These are phyloP conservation scores for Plasmodiophora brassicae DNA, from an alignment of 208 protist genomes.

Conservation along the genomic window DNA sequence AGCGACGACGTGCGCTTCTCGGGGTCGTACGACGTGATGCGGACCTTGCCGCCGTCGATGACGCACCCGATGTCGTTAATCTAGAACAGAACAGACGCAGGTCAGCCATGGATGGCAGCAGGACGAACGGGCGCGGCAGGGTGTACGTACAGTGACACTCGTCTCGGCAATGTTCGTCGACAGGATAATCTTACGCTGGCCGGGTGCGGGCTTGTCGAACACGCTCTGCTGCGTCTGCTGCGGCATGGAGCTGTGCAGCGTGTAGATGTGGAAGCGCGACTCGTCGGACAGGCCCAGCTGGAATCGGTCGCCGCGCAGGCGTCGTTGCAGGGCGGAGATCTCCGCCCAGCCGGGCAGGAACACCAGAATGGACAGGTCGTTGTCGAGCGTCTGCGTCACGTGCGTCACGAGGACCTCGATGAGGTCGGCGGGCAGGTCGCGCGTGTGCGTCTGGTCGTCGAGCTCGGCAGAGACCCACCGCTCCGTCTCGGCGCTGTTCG, in stretches of 20 bases:
- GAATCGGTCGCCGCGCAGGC: background rate
- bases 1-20: constrained; percentile 87
- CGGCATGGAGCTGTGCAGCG: background rate
- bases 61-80: constrained; percentile 98
- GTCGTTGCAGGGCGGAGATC: background rate
- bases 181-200: constrained; percentile 84
- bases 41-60: constrained; percentile 95
- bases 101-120: background rate
- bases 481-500: background rate
- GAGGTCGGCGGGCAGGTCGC: background rate
- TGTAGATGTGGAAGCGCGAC: background rate
- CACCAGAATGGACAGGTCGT: too few species aligned
- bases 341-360: background rate
- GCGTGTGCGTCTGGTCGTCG: too few species aligned
- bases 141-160: constrained; percentile 76
- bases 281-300: background rate
- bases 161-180: constrained; percentile 99
- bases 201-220: constrained; percentile 61
- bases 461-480: background rate
- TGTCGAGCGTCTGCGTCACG: background rate
- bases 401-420: background rate
- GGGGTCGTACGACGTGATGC: constrained; percentile 90
- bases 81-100: background rate
- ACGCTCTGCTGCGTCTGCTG: constrained; percentile 62
- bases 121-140: background rate